These are phyloP conservation scores for Fagopyrum tataricum DNA, from an alignment of 148 eudicot genomes.

Conservation along the genomic window DNA sequence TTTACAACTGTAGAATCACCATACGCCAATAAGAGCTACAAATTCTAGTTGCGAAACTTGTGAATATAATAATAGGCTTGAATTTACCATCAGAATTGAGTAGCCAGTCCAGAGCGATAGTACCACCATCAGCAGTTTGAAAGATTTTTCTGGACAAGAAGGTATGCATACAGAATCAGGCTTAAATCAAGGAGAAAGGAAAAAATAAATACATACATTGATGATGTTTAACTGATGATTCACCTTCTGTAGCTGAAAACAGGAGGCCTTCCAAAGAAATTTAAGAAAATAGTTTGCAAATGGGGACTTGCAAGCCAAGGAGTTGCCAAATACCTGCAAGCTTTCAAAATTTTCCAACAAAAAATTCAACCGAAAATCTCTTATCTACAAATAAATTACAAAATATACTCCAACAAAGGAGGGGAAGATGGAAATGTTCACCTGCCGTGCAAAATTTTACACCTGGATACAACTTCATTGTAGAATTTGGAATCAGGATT, in stretches of 20 bases:
- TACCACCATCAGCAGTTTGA: slow-evolving; percentile 57
- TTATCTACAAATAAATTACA: not conserved
- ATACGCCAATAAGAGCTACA: not conserved
- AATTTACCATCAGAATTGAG: slow-evolving; percentile 10
- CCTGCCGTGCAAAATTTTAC: slow-evolving; percentile 1
- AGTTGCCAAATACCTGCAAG: slow-evolving; percentile 68
- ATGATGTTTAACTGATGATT: not conserved
- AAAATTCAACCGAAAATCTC: not conserved
- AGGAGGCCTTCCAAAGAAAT: slow-evolving; percentile 78
- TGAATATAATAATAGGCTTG: not conserved
- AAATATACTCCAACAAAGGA: not conserved
- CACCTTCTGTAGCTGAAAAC: slow-evolving; percentile 63
- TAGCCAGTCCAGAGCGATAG: not conserved
- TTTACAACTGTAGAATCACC: not conserved
- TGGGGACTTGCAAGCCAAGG: slow-evolving; percentile 97
- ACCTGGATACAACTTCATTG: slow-evolving; percentile 7
- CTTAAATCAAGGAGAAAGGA: no score
- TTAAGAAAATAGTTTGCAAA: slow-evolving; percentile 66
- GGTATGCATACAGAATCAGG: no score
- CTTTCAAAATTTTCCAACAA: not conserved
- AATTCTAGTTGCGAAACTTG: no score
- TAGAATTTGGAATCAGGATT: slow-evolving; percentile 53
- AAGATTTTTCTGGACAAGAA: slow-evolving; percentile 57
- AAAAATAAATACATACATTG: no score
- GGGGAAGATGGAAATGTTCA: not conserved